phyloP scores from a whole-genome alignment of 1,284 basidiomycete species.

The Psilocybe mexicana region DNA sequence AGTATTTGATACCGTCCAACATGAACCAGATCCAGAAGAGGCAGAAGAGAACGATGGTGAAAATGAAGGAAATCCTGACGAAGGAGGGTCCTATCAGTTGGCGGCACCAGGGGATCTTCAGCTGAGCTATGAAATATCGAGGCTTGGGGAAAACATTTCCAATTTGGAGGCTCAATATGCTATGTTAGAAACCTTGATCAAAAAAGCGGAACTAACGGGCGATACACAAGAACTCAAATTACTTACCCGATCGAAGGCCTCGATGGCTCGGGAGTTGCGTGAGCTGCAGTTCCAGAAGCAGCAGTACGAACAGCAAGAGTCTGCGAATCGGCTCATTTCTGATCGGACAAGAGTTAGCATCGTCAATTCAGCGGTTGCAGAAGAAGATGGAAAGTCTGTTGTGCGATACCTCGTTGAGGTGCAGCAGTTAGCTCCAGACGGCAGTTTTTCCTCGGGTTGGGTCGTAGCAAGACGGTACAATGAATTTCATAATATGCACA shows the following conservation, averaged over 20 bases:
- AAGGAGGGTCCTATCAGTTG: conserved; percentile 61
- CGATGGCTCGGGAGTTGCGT: conserved; percentile 81
- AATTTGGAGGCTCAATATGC: conserved; percentile 80
- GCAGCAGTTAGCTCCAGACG: conserved; percentile 79
- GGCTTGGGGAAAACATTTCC: conserved; percentile 72
- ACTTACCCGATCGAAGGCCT: conserved; percentile 77
- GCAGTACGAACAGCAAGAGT: conserved; percentile 90
- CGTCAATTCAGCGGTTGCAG: conserved; percentile 72
- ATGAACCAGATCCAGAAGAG: conserved; percentile 40
- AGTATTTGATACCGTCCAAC: conserved; percentile 42
- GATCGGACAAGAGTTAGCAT: conserved; percentile 80
- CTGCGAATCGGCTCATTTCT: conserved; percentile 79
- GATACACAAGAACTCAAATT: conserved; percentile 84
- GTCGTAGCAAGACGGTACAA: conserved; percentile 91
- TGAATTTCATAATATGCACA: conserved; percentile 91
- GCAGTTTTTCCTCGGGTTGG: conserved; percentile 82
- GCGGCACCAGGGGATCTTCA: conserved; percentile 87
- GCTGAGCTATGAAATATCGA: conserved; percentile 78
- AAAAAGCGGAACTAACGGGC: conserved; percentile 93
- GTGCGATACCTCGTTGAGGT: conserved; percentile 94
- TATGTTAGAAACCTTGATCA: conserved; percentile 84
- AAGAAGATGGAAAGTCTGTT: conserved; percentile 85
- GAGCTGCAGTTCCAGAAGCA: conserved; percentile 86
- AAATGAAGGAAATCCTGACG: conserved; percentile 45
- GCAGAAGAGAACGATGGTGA: conserved; percentile 45